Base-by-base conservation (phyloP, 1,139 yeast genomes). In the Diutina catenulata region DNA sequence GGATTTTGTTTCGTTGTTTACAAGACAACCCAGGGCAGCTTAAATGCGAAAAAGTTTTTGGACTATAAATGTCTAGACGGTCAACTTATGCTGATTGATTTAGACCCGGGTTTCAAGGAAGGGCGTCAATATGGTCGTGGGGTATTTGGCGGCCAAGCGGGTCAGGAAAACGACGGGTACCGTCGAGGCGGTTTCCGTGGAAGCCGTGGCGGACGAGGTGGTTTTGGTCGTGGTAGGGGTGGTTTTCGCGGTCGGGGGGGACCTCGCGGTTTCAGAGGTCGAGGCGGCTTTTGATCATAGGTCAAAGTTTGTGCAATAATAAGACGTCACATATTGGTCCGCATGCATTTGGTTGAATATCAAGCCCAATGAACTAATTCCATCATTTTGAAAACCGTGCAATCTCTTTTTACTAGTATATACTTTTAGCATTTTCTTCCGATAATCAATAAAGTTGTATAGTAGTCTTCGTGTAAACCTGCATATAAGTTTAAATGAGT, bases 111-210 rank as follows among this genome's bases (percentile, higher is more conserved):
- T 0, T 88, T 88, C 54, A 74, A 72, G 46, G 96, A 88, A 49
- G 97, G 97, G 1, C 68, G 98, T 48, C 96, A 91, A 53, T 88
- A 77, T 53, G 97, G 97, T 13, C 70, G 98, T 49, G 97, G 97
- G 36, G 70, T 72, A 21, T 76, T 75, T 45, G 97, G 97, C 39
- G 97, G 95, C 1, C 98, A 36, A n/a, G 37, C 37, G 4, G 23
- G 28, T 4, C 37, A 35, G 13, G 37, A 91, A 18, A 49, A 45
- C 28, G 38, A 38, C 9, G 27, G 37, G 3, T 41, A 38, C 11
- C 49, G 48, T 3, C 46, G 48, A 32, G 55, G 51, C 14, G 55
- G 51, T 2, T 37, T 39, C 25, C 44, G 51, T 11, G n/a, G n/a
- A n/a, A n/a, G n/a, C n/a, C n/a, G n/a, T n/a, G n/a, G n/a, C n/a